Evolutionary conservation across 345 rosid genomes (phyloP).

Genomic region (Eucalyptus curtisii): DNA sequence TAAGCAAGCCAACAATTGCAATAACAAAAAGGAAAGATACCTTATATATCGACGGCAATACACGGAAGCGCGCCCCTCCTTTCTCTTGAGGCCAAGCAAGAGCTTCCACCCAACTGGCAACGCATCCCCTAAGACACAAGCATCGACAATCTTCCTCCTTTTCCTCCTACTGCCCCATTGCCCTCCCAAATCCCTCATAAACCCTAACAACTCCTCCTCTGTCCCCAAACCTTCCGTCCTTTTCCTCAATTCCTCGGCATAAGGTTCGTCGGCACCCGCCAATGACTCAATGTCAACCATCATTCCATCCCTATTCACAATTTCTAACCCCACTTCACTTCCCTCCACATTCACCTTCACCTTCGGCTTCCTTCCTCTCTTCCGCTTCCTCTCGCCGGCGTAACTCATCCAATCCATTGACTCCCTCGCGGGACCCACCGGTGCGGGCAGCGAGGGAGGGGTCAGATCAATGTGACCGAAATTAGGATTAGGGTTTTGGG

Average conservation of each 20-base stretch:
- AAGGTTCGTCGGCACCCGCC: slow-evolving; percentile 39
- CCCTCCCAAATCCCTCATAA: slow-evolving; percentile 48
- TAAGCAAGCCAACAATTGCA: not conserved
- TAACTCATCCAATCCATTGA: not conserved
- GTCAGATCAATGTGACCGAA: slow-evolving; percentile 14
- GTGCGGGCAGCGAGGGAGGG: slow-evolving; percentile 4
- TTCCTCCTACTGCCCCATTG: slow-evolving; percentile 80
- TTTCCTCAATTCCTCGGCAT: slow-evolving; percentile 34
- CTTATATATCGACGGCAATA: slow-evolving; percentile 67
- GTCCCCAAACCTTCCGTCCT: slow-evolving; percentile 41
- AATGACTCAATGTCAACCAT: slow-evolving; percentile 29
- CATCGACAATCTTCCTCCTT: slow-evolving; percentile 76
- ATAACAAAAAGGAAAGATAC: slow-evolving; percentile 7
- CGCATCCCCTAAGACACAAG: slow-evolving; percentile 33
- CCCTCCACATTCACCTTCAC: slow-evolving; percentile 1
- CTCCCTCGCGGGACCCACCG: not conserved
- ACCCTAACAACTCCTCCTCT: slow-evolving; percentile 51
- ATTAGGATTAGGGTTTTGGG: slow-evolving; percentile 32
- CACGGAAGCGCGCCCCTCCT: slow-evolving; percentile 52
- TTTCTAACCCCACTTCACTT: slow-evolving; percentile 17
- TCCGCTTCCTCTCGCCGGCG: slow-evolving; percentile 35
- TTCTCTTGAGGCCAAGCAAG: slow-evolving; percentile 56
- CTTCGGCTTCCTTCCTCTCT: slow-evolving; percentile 48
- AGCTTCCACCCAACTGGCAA: slow-evolving; percentile 75
- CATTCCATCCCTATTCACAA: slow-evolving; percentile 34